phyloP scores from a whole-genome alignment of 305 asterid genomes.

The Fraxinus ornus region DNA sequence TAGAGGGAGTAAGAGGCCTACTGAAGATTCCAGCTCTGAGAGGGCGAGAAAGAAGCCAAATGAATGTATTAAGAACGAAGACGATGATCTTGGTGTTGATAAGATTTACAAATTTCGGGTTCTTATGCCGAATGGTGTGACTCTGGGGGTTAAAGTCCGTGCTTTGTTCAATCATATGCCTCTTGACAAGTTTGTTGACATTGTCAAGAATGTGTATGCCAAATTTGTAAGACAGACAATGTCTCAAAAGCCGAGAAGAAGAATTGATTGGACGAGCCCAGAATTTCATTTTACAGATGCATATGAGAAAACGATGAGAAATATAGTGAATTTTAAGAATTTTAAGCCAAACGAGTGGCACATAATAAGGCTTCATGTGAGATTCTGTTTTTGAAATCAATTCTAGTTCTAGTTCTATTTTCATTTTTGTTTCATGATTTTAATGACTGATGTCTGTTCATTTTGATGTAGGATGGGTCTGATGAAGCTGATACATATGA shows the following conservation, averaged over 20 bases:
- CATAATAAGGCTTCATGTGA: conserved; percentile 51
- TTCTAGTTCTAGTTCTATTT: not conserved
- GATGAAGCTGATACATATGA: conserved; percentile 50
- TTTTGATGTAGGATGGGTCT: conserved; percentile 65
- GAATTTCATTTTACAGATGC: conserved; percentile 53
- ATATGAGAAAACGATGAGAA: conserved; percentile 25
- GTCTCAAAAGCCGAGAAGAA: conserved; percentile 16
- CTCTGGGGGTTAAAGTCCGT: conserved; percentile 38
- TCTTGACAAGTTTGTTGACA: conserved; percentile 34
- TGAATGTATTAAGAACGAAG: conserved; percentile 14
- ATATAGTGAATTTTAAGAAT: conserved; percentile 26
- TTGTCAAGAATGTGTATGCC: conserved; percentile 28
- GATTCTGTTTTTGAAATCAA: conserved; percentile 16
- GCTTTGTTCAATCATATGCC: conserved; percentile 28
- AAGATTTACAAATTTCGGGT: conserved; percentile 30
- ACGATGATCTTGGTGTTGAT: not conserved
- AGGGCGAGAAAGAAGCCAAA: conserved; percentile 30
- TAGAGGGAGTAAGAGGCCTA: conserved; percentile 37
- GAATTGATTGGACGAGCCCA: conserved; percentile 48
- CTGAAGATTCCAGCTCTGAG: conserved; percentile 18
- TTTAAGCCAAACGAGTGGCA: conserved; percentile 37
- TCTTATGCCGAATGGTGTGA: conserved; percentile 57
- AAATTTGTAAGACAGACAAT: conserved; percentile 18
- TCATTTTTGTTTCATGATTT: conserved; percentile 2
- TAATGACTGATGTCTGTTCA: conserved; percentile 7